A percentile compares a stretch with the other conserved stretches of the same genome.
These are phyloP conservation scores for Boletus sensibilis DNA, from an alignment of 768 basidiomycete species.

Conservation along the genomic window DNA sequence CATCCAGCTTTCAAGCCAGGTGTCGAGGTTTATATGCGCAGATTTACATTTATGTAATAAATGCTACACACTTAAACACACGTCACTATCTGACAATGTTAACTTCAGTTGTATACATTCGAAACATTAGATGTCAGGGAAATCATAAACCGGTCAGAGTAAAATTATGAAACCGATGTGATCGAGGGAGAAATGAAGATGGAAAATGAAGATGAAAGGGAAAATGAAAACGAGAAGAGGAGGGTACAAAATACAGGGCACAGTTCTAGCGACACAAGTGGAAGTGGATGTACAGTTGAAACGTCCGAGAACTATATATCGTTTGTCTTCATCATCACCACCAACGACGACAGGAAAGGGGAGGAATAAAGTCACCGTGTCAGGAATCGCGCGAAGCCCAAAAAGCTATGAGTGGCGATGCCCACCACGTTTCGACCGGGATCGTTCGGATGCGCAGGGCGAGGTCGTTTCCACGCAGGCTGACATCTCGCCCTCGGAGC, in stretches of 20 bases:
- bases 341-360: not conserved
- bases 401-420: conserved; percentile 6
- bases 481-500: conserved; percentile 18
- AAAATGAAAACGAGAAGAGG: not conserved
- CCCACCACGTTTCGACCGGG: not conserved
- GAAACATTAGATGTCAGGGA: not conserved
- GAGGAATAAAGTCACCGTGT: conserved; percentile 3
- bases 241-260: not conserved
- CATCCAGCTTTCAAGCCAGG: too few species aligned
- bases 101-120: not conserved
- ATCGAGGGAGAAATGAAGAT: not conserved
- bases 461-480: conserved; percentile 24
- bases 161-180: not conserved
- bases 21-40: too few species aligned
- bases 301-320: not conserved
- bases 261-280: not conserved
- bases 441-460: conserved; percentile 9
- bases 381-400: conserved; percentile 8
- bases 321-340: too few species aligned
- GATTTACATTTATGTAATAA: too few species aligned
- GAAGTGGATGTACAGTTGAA: not conserved
- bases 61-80: too few species aligned
- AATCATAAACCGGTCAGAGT: not conserved
- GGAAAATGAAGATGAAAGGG: not conserved
- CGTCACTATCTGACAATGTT: too few species aligned